Conservation (phyloP, 768 basidiomycete species). For the Chalciporus sphaerocephalus region DNA sequence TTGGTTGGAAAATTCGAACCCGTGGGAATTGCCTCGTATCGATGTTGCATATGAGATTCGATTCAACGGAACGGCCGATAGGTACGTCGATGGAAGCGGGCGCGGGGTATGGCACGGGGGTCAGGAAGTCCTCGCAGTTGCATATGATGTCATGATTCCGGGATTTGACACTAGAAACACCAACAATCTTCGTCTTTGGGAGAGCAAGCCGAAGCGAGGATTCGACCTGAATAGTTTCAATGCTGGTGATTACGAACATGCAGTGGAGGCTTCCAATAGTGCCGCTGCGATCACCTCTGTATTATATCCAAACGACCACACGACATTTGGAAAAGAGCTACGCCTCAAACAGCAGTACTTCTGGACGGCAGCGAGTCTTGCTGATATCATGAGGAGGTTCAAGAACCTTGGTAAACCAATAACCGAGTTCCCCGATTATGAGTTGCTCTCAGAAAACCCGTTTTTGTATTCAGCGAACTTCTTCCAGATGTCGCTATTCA, state of each 20-base stretch:
- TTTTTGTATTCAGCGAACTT: conserved; percentile 5
- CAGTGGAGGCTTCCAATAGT: conserved; percentile 82
- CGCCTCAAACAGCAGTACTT: conserved; percentile 97
- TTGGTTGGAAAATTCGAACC: conserved; percentile 85
- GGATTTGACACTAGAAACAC: conserved; percentile 76
- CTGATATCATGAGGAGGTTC: conserved; percentile 90
- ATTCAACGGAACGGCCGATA: conserved; percentile 83
- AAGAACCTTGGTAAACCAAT: conserved; percentile 83
- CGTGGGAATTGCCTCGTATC: conserved; percentile 82
- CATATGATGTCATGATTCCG: conserved; percentile 94
- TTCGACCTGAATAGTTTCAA: conserved; percentile 97
- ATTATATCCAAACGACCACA: conserved; percentile 94
- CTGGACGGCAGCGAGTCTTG: conserved; percentile 84
- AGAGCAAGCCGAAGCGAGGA: conserved; percentile 80
- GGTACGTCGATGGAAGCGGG: conserved; percentile 52
- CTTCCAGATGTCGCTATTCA: conserved; percentile 80
- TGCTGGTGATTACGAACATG: conserved; percentile 89
- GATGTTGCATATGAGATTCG: conserved; percentile 84
- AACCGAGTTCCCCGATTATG: conserved; percentile 77
- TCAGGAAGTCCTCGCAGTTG: conserved; percentile 89
- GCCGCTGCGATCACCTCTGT: conserved; percentile 94
- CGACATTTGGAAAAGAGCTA: conserved; percentile 75
- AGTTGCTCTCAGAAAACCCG: conserved; percentile 15
- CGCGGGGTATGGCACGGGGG: conserved; percentile 81
- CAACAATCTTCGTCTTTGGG: conserved; percentile 86